A percentile compares a stretch with the other conserved stretches of the same genome.
These are phyloP conservation scores for Candida tropicalis DNA, from an alignment of 1,139 yeast species.

Conservation along the genomic window DNA sequence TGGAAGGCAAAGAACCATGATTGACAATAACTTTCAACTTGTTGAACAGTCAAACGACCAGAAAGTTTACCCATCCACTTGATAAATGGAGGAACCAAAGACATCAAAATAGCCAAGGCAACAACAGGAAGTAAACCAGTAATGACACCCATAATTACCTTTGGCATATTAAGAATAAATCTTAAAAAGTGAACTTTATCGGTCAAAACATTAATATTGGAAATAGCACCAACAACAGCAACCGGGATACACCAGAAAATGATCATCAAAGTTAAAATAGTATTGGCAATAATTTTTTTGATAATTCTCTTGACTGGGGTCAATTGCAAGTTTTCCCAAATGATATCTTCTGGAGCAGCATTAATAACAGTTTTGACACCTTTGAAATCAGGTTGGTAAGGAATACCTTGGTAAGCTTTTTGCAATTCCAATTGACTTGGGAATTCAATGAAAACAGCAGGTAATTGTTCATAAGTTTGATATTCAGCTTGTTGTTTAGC, in stretches of 20 bases:
- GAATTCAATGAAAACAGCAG: slow-evolving; percentile 86
- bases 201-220: slow-evolving; percentile 76
- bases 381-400: slow-evolving; percentile 67
- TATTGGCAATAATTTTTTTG: slow-evolving; percentile 42
- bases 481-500: slow-evolving; percentile 55
- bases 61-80: slow-evolving; percentile 64
- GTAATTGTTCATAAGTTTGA: slow-evolving; percentile 49
- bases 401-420: slow-evolving; percentile 79
- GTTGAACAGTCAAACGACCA: slow-evolving; percentile 72
- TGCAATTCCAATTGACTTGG: slow-evolving; percentile 87
- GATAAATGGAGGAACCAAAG: slow-evolving; percentile 72
- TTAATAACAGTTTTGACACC: slow-evolving; percentile 66
- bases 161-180: slow-evolving; percentile 73
- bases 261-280: slow-evolving; percentile 55
- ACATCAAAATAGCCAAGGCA: slow-evolving; percentile 80
- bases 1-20: slow-evolving; percentile 87
- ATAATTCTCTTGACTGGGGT: slow-evolving; percentile 44
- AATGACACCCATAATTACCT: slow-evolving; percentile 69
- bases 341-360: slow-evolving; percentile 68
- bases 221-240: slow-evolving; percentile 91
- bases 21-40: slow-evolving; percentile 81
- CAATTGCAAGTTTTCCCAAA: slow-evolving; percentile 74
- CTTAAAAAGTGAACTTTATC: slow-evolving; percentile 67
- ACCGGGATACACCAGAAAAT: slow-evolving; percentile 95
- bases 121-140: slow-evolving; percentile 88